Evolutionary conservation across 805 yeast species (phyloP).

Genomic region (Limtongia smithiae): DNA sequence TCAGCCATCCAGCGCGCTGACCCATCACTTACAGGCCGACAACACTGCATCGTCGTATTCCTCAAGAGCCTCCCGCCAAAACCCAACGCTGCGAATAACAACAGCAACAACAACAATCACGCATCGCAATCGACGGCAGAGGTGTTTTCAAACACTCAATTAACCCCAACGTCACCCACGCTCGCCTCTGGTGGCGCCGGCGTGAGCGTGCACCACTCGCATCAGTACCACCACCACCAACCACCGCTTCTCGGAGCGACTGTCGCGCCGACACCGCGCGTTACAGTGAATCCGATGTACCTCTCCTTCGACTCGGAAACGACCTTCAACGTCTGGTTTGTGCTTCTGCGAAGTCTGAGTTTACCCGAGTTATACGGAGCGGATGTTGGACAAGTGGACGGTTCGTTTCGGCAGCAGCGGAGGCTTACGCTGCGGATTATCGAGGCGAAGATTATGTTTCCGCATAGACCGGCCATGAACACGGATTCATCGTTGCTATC

Average conservation of each 20-base stretch:
- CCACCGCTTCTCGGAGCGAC: not conserved
- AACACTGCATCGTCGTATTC: conserved; percentile 20
- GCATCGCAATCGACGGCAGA: too few relatives aligned
- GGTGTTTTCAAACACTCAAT: too few relatives aligned
- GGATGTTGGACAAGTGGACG: conserved; percentile 18
- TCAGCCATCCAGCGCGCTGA: conserved; percentile 25
- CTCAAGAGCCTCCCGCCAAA: conserved; percentile 3
- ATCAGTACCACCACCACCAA: conserved; percentile 3
- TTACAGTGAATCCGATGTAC: conserved; percentile 21
- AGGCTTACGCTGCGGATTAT: conserved; percentile 15
- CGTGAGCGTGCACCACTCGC: conserved; percentile 9
- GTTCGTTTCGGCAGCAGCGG: conserved; percentile 22
- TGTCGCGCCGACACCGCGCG: not conserved
- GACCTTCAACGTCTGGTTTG: conserved; percentile 24
- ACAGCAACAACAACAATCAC: too few relatives aligned
- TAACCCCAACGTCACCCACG: too few relatives aligned
- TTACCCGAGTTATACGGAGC: conserved; percentile 28
- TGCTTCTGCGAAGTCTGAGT: conserved; percentile 18
- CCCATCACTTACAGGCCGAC: conserved; percentile 24
- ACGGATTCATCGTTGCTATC: conserved; percentile 10
- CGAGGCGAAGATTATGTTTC: conserved; percentile 21
- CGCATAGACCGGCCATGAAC: conserved; percentile 16
- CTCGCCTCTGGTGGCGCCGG: not conserved
- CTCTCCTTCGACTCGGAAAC: conserved; percentile 17
- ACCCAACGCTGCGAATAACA: too few relatives aligned